Conservation (phyloP, 352 stramenopile species). For the Achlya hypogyna region DNA sequence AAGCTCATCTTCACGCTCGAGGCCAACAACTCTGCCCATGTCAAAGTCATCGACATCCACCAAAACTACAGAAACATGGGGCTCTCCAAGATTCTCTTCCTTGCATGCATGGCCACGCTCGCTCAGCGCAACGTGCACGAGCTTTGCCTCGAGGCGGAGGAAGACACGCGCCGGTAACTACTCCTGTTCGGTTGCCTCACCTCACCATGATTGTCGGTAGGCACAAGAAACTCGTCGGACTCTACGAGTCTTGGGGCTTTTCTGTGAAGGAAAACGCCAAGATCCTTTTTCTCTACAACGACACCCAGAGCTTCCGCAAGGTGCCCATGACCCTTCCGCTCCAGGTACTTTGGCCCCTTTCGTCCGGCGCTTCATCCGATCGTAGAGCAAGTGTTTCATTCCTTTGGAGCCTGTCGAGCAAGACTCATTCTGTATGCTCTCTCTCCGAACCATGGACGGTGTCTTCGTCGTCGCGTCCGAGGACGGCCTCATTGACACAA, state of each 20-base stretch:
- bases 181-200: background rate
- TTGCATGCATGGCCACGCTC: constrained; percentile 60
- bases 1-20: constrained; percentile 78
- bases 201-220: too few relatives aligned
- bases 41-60: constrained; percentile 72
- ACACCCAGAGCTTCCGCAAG: constrained; percentile 76
- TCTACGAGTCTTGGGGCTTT: constrained; percentile 72
- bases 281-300: constrained; percentile 76
- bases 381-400: constrained; percentile 27
- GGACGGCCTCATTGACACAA: constrained; percentile 46
- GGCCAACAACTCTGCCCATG: constrained; percentile 35
- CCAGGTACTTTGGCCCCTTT: constrained; percentile 17
- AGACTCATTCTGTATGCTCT: constrained; percentile 73
- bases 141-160: constrained; percentile 53
- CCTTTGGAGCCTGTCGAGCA: constrained; percentile 34
- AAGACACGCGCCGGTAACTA: constrained; percentile 41
- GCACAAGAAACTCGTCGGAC: constrained; percentile 47
- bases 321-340: constrained; percentile 64
- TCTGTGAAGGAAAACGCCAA: constrained; percentile 39
- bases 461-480: constrained; percentile 58
- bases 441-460: constrained; percentile 50
- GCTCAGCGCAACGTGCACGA: constrained; percentile 40
- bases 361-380: background rate
- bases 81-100: constrained; percentile 65
- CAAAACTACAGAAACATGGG: constrained; percentile 55